phyloP scores from a whole-genome alignment of 306 rosid genomes.

The Castanea mollissima region DNA sequence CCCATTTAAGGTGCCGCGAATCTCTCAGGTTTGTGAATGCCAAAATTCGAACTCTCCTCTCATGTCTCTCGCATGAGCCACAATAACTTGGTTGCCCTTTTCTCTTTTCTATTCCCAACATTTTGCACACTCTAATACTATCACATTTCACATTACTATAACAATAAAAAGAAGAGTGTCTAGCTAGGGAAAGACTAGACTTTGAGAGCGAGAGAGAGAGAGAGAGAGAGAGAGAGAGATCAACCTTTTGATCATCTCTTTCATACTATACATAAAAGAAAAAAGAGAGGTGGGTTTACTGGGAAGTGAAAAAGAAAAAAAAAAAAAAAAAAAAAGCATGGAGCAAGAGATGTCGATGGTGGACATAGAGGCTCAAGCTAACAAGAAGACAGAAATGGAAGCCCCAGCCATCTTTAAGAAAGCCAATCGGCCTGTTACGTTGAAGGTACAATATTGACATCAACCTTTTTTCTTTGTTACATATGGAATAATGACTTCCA shows the following conservation, averaged over 20 bases:
- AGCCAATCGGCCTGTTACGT: slow-evolving; percentile 33
- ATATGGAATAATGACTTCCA: not conserved
- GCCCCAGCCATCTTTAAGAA: slow-evolving; percentile 26
- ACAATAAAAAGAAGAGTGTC: no score
- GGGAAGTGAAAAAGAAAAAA: not conserved
- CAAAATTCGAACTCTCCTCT: not conserved
- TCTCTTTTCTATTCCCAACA: not conserved
- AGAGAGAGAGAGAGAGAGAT: not conserved
- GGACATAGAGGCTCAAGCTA: slow-evolving; percentile 49
- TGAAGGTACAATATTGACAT: slow-evolving; percentile 39
- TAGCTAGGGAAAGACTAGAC: not conserved
- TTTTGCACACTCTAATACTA: not conserved
- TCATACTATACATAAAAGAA: not conserved
- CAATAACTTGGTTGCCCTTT: not conserved
- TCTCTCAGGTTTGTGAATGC: not conserved
- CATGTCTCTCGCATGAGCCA: not conserved
- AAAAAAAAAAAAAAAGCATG: not conserved
- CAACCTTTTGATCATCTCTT: not conserved
- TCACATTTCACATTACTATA: not conserved
- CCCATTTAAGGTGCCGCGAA: not conserved
- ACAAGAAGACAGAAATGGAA: not conserved
- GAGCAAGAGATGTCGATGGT: slow-evolving; percentile 23
- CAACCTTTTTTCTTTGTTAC: not conserved
- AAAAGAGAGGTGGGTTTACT: not conserved
- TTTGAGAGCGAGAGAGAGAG: no score